Evolutionary conservation across 2,329 filamentous ascomycete genomes (phyloP), one percentile per base, ranked within the genome.

Genomic region (Ceratocystis lukuohia): DNA sequence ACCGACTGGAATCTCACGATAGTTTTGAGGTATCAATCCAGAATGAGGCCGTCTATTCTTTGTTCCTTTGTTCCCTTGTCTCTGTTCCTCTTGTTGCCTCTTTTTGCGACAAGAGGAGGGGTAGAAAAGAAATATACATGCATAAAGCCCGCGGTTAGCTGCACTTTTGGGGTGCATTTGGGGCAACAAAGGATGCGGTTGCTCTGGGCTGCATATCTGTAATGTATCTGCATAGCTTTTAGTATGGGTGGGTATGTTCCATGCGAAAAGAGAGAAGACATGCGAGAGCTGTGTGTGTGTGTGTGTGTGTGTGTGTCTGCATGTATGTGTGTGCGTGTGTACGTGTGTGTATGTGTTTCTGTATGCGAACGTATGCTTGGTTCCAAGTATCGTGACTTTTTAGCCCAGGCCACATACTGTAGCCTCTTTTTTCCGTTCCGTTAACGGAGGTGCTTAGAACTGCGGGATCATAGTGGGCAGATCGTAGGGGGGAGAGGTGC

Each of bases 181-280:
- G 33, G 53, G 53, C 28, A 57, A 57, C 53, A 57, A 57, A 57
- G 53, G 53, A 57, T 57, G 53, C 53, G 53, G 53, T 8, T 57
- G 25, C 30, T 57, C 53, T 57, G 5, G 25, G 6, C 25, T n/a
- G 15, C 22, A 57, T 57, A 15, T 50, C n/a, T 10, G 48, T 20
- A 22, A 50, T 50, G 48, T 22, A 50, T 22, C 17, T 25, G 48
- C 48, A 50, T 41, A 41, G 37, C 10, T 41, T 41, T 15, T 41
- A 41, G 48, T 25, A 22, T 57, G 25, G 8, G 22, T 57, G 25
- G 22, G 20, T n/a, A 57, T 33, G 22, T 57, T 25, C 7, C 22
- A 53, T 53, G 48, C 22, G 48, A 53, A 25, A 25, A 25, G 48
- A 25, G 46, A 25, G 17, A 3, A n/a, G 48, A n/a, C 48, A 53